phyloP scores from a whole-genome alignment of 2,329 filamentous ascomycete species.

The Beauveria sp. region DNA sequence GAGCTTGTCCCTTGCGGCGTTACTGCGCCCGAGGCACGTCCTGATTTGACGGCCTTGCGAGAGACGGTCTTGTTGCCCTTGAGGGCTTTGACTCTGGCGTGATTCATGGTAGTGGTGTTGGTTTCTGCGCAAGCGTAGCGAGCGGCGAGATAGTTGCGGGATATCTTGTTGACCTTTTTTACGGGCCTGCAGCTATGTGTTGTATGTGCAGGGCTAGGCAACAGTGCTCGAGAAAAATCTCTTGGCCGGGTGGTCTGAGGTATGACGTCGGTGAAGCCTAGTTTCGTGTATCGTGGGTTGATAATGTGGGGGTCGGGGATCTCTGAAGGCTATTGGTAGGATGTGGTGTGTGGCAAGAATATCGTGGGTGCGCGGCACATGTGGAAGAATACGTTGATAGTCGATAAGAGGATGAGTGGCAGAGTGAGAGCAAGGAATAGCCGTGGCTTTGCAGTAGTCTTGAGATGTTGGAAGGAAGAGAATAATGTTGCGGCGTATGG shows the following conservation, averaged over 20 bases:
- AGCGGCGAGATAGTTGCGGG: slow-evolving; percentile 11
- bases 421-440: background rate
- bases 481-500: too few species aligned
- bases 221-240: background rate
- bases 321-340: background rate
- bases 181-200: background rate
- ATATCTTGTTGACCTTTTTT: slow-evolving; percentile 15
- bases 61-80: slow-evolving; percentile 66
- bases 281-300: background rate
- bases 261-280: slow-evolving; percentile 3
- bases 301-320: background rate
- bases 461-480: background rate
- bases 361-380: slow-evolving; percentile 10
- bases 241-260: too few species aligned
- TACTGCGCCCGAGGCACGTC: slow-evolving; percentile 48
- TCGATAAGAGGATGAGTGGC: background rate
- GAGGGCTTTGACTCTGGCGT: slow-evolving; percentile 60
- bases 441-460: background rate
- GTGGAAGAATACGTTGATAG: background rate
- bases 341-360: background rate
- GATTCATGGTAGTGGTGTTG: slow-evolving; percentile 41
- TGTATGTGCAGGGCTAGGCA: background rate
- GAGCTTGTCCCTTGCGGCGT: slow-evolving; percentile 48
- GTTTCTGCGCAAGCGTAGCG: background rate
- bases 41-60: slow-evolving; percentile 54